A percentile compares a stretch with the other conserved stretches of the same genome.
These are phyloP conservation scores for Primulina huaijiensis DNA, from an alignment of 257 asterid species.

Conservation along the genomic window DNA sequence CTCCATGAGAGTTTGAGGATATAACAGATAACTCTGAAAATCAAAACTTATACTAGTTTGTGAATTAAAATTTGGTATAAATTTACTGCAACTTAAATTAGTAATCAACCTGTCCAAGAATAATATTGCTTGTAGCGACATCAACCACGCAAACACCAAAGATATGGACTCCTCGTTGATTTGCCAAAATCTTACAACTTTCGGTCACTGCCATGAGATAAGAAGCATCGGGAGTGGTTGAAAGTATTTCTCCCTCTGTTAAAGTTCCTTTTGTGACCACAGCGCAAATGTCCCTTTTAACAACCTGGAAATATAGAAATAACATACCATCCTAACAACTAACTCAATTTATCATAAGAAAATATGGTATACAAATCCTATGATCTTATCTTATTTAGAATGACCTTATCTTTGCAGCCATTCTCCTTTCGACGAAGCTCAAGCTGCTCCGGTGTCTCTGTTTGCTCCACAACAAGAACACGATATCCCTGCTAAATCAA, in stretches of 20 bases:
- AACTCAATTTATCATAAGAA: slow-evolving; percentile 15
- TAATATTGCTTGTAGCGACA: slow-evolving; percentile 76
- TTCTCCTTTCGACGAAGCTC: slow-evolving; percentile 82
- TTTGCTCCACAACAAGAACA: slow-evolving; percentile 96
- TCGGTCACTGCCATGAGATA: slow-evolving; percentile 82
- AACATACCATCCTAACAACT: slow-evolving; percentile 22
- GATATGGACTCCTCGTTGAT: slow-evolving; percentile 42
- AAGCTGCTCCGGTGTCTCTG: slow-evolving; percentile 97
- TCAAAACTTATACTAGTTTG: background rate
- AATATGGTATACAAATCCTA: background rate
- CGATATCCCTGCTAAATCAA: slow-evolving; percentile 76
- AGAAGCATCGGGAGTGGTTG: slow-evolving; percentile 80
- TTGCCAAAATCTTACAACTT: slow-evolving; percentile 50
- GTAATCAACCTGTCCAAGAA: slow-evolving; percentile 79
- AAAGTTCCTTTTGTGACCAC: slow-evolving; percentile 92
- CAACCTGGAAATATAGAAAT: slow-evolving; percentile 57
- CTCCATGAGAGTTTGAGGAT: background rate
- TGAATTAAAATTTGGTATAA: background rate
- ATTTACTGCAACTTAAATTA: slow-evolving; percentile 15
- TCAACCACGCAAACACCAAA: slow-evolving; percentile 84
- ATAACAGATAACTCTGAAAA: slow-evolving; percentile 12
- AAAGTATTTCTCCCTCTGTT: slow-evolving; percentile 83
- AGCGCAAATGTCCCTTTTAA: slow-evolving; percentile 90
- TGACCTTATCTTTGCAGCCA: slow-evolving; percentile 93
- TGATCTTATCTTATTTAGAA: slow-evolving; percentile 22